phyloP scores from a whole-genome alignment of 768 basidiomycete species.

The Cystofilobasidium ferigula region DNA sequence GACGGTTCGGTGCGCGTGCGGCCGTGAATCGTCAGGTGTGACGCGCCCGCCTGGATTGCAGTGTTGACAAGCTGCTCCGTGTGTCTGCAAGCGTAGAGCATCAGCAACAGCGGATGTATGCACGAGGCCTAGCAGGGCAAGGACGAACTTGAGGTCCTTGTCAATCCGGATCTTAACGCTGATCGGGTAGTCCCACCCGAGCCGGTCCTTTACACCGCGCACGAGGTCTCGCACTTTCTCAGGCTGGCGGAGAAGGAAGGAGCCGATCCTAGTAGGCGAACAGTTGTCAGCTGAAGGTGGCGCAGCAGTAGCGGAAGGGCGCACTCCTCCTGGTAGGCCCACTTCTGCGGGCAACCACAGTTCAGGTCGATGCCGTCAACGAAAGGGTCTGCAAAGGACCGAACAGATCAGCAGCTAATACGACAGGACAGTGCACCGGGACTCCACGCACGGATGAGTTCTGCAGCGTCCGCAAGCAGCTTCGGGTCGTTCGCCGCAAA shows the following conservation, averaged over 20 bases:
- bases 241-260: constrained; percentile 43
- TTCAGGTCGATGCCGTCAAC: constrained; percentile 46
- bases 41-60: constrained; percentile 40
- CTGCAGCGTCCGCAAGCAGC: constrained; percentile 41
- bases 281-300: background rate
- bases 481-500: constrained; percentile 42
- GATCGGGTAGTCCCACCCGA: constrained; percentile 43
- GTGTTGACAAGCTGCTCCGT: constrained; percentile 41
- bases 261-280: constrained; percentile 40
- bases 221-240: constrained; percentile 44
- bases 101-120: background rate
- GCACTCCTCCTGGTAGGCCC: background rate
- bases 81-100: constrained; percentile 29
- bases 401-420: background rate
- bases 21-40: constrained; percentile 44
- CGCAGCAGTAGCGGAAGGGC: background rate
- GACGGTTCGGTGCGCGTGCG: constrained; percentile 42
- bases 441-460: constrained; percentile 16
- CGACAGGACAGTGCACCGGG: background rate
- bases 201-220: constrained; percentile 38
- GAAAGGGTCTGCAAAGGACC: constrained; percentile 28
- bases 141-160: constrained; percentile 35
- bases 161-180: constrained; percentile 46
- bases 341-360: constrained; percentile 34
- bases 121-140: background rate